A percentile compares a stretch with the other conserved stretches of the same genome.
Conservation (phyloP, 179 eudicot species). For the Beta macrorhiza region DNA sequence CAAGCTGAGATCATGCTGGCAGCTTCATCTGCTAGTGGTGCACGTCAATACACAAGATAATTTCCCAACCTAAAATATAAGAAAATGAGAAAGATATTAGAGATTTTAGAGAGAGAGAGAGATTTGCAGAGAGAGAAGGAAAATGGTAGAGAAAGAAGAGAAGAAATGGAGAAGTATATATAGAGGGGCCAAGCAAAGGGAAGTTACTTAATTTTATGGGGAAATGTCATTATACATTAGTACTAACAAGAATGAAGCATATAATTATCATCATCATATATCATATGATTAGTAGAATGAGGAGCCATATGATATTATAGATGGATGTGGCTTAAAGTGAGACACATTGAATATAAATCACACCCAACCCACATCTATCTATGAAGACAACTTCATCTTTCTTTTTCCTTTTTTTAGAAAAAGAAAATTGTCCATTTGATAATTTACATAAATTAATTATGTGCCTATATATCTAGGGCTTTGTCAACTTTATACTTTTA, state of each 20-base stretch:
- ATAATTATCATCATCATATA: not conserved
- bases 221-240: not conserved
- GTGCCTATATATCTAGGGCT: constrained; percentile 13
- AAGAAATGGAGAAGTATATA: constrained; percentile 21
- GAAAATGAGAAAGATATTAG: not conserved
- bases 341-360: constrained; percentile 39
- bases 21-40: constrained; percentile 46
- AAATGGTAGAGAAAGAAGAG: not conserved
- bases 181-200: constrained; percentile 18
- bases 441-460: not conserved
- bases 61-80: not conserved
- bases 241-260: not conserved
- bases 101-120: not conserved
- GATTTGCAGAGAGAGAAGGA: not conserved
- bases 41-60: constrained; percentile 22
- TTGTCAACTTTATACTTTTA: constrained; percentile 29
- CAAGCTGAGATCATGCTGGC: constrained; percentile 54
- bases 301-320: constrained; percentile 26
- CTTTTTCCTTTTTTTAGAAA: not conserved
- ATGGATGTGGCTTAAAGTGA: constrained; percentile 37
- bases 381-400: not conserved
- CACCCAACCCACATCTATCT: constrained; percentile 32
- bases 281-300: constrained; percentile 26
- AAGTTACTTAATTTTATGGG: not conserved
- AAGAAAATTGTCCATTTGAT: too few species aligned